Conservation (phyloP, 306 rosid species). For the Casuarina glauca region DNA sequence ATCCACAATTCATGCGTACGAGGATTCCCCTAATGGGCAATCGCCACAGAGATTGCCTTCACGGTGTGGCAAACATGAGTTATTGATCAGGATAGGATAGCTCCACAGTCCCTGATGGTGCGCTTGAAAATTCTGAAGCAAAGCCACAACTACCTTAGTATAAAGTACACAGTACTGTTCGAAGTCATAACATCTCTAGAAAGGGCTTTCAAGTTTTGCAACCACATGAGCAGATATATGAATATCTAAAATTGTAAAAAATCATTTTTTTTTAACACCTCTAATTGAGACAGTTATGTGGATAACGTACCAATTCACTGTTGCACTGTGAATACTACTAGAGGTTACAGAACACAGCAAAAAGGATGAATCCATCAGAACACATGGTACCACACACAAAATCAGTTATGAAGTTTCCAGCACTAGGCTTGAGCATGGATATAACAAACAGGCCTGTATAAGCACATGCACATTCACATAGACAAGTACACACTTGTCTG, state of each 20-base stretch:
- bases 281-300: background rate
- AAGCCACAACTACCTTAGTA: background rate
- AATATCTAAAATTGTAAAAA: background rate
- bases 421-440: background rate
- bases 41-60: slow-evolving; percentile 20
- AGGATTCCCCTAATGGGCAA: slow-evolving; percentile 12
- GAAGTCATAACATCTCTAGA: background rate
- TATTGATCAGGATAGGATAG: background rate
- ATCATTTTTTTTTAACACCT: background rate
- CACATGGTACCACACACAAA: background rate
- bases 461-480: slow-evolving; percentile 6
- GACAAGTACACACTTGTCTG: background rate
- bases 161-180: background rate
- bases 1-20: slow-evolving; percentile 1
- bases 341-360: background rate
- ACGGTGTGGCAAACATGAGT: slow-evolving; percentile 14
- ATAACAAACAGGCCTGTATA: background rate
- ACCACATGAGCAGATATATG: background rate
- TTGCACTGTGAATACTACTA: background rate
- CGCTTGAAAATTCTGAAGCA: background rate
- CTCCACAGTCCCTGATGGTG: background rate
- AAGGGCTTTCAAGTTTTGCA: background rate
- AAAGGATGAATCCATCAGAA: background rate
- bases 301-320: background rate
- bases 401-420: background rate